Conservation (phyloP, 1,284 basidiomycete species). For the Microbotryomycetes sp. region DNA sequence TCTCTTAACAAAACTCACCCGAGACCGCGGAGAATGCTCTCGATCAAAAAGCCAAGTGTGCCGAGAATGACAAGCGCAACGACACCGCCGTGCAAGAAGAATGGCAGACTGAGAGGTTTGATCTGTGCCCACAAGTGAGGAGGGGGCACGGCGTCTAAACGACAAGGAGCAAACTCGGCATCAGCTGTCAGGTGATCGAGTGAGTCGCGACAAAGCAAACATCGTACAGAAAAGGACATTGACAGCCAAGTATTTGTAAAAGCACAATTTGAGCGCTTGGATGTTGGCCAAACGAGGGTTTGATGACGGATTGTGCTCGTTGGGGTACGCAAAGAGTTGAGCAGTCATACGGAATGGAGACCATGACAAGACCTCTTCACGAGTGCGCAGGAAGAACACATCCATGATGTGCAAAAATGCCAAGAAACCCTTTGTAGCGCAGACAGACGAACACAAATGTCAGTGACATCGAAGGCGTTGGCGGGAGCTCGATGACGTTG, state of each 20-base stretch:
- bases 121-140: background rate
- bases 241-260: constrained; percentile 4
- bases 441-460: background rate
- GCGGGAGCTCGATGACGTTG: too few species aligned
- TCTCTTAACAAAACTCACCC: constrained; percentile 1
- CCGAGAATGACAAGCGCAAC: constrained; percentile 3
- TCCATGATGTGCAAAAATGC: constrained; percentile 1
- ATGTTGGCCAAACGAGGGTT: constrained; percentile 4
- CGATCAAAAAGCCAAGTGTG: constrained; percentile 6
- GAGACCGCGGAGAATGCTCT: background rate
- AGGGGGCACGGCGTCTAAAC: constrained; percentile 2
- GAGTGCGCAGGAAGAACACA: constrained; percentile 1
- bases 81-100: constrained; percentile 2
- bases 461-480: background rate
- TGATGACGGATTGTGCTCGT: constrained; percentile 1
- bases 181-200: background rate
- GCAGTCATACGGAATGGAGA: background rate
- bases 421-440: background rate
- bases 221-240: constrained; percentile 5
- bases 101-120: background rate
- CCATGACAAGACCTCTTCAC: constrained; percentile 3
- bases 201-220: background rate
- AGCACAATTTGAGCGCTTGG: background rate
- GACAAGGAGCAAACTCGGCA: background rate
- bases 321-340: constrained; percentile 4